Evolutionary conservation across 2,329 filamentous ascomycete species (phyloP).

Genomic region (Ophiostoma populinum): DNA sequence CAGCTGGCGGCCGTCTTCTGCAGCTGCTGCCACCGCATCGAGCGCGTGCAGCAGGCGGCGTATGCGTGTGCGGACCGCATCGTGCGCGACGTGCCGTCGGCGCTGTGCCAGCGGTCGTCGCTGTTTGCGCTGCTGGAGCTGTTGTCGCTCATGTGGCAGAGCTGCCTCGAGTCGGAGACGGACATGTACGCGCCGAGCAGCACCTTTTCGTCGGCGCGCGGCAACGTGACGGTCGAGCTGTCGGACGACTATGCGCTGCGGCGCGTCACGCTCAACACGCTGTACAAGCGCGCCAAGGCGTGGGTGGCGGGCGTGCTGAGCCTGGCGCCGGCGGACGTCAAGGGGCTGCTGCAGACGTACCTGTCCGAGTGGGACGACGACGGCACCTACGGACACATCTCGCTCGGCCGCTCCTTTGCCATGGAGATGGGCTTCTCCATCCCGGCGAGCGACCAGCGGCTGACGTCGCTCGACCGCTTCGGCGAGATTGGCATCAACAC

Average conservation of each 20-base stretch:
- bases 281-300: slow-evolving; percentile 57
- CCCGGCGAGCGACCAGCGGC: slow-evolving; percentile 67
- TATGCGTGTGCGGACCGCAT: slow-evolving; percentile 71
- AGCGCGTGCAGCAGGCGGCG: slow-evolving; percentile 77
- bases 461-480: slow-evolving; percentile 64
- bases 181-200: slow-evolving; percentile 83
- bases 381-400: slow-evolving; percentile 77
- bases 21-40: slow-evolving; percentile 83
- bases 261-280: slow-evolving; percentile 56
- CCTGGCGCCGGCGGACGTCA: slow-evolving; percentile 80
- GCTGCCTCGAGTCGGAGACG: slow-evolving; percentile 84
- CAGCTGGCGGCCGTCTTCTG: slow-evolving; percentile 77
- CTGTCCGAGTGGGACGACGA: slow-evolving; percentile 90
- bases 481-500: slow-evolving; percentile 68
- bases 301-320: slow-evolving; percentile 75
- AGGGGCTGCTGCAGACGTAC: slow-evolving; percentile 89
- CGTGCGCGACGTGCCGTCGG: slow-evolving; percentile 68
- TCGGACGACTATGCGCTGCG: slow-evolving; percentile 83
- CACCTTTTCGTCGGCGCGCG: slow-evolving; percentile 59
- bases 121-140: slow-evolving; percentile 87
- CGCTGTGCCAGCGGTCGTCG: slow-evolving; percentile 75
- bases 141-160: slow-evolving; percentile 84
- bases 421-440: slow-evolving; percentile 81
- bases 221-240: slow-evolving; percentile 70
- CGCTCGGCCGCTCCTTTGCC: slow-evolving; percentile 83